Percentiles rank a stretch among this genome's conserved stretches.
These are phyloP conservation scores for Vitis riparia DNA, from an alignment of 164 flowering plant species.

Conservation along the genomic window DNA sequence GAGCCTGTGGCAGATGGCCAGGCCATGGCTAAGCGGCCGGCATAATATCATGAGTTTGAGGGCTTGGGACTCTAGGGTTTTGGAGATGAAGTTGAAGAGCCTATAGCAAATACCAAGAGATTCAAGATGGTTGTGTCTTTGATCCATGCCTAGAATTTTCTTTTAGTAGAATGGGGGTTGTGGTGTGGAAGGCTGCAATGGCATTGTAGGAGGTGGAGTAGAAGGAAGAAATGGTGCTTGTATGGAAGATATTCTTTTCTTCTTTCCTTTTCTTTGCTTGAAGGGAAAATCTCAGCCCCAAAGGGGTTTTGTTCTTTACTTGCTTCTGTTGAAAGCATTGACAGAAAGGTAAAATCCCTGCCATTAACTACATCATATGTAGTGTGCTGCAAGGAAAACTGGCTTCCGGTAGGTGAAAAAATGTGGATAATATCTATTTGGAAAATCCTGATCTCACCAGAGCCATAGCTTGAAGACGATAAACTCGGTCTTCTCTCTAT, in stretches of 20 bases:
- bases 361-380: no score
- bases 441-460: background rate
- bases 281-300: background rate
- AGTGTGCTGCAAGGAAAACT: no score
- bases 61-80: conserved; percentile 17
- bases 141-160: conserved; percentile 18
- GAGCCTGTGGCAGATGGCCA: conserved; percentile 10
- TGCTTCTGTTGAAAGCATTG: conserved; percentile 9
- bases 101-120: conserved; percentile 17
- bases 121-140: conserved; percentile 9
- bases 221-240: background rate
- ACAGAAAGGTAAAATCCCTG: background rate
- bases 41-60: conserved; percentile 24
- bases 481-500: no score
- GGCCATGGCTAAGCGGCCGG: background rate
- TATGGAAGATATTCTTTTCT: conserved; percentile 5
- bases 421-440: no score
- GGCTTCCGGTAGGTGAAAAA: no score
- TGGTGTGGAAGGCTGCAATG: background rate
- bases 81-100: conserved; percentile 24
- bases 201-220: background rate
- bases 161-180: conserved; percentile 2
- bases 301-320: background rate
- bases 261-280: background rate
- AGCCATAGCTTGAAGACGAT: no score